Conservation (phyloP, 2,329 filamentous ascomycete species). For the Colletotrichum gigasporum region DNA sequence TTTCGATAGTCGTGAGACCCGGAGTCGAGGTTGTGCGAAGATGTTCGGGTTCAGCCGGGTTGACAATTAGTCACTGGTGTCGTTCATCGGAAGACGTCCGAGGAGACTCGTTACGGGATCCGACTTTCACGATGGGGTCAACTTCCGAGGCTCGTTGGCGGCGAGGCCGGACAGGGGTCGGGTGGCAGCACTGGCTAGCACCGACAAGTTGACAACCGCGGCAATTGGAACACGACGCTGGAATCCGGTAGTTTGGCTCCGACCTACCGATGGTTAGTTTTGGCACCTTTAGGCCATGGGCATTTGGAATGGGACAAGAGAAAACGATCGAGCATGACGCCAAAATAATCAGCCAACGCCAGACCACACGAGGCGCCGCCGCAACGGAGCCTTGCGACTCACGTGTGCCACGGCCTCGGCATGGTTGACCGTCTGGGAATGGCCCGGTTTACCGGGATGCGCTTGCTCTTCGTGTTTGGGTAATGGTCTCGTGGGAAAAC, state of each 20-base stretch:
- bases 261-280: neutral
- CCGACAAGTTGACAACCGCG: conserved; percentile 2
- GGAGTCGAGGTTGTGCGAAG: neutral
- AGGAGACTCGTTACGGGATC: no score
- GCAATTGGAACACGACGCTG: conserved; percentile 1
- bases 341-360: neutral
- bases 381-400: neutral
- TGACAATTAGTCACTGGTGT: no score
- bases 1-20: neutral
- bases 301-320: conserved; percentile 15
- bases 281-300: neutral
- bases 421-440: neutral
- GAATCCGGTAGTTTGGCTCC: conserved; percentile 21
- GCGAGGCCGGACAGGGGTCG: conserved; percentile 15
- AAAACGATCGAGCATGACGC: neutral
- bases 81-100: no score
- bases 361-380: neutral
- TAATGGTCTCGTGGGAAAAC: neutral
- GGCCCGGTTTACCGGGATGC: neutral
- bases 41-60: neutral
- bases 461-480: neutral
- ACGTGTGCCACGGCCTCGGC: conserved; percentile 7
- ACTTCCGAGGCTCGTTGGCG: conserved; percentile 16
- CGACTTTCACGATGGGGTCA: no score
- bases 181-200: neutral